Evolutionary conservation across 495 filamentous ascomycete species (phyloP), one percentile per base, ranked within the genome.

Genomic region (Hyaloscypha bicolor): DNA sequence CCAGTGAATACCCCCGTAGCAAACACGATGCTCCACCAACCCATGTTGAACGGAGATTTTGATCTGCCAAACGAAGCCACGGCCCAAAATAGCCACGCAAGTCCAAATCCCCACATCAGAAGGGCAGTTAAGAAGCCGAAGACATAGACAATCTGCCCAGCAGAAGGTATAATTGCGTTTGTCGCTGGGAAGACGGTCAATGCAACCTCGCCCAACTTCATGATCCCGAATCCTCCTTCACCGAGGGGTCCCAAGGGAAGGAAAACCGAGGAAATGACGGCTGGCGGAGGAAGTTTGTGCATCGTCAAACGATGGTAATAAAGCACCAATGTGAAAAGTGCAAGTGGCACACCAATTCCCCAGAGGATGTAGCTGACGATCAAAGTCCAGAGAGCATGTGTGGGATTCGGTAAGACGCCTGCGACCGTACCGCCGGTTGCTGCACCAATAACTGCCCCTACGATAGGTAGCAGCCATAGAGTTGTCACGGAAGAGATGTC

Each of bases 21-120:
- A 60, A 89, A 89, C 1, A 81, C 85, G 62, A 89, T 87, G 6
- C 82, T 81, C 87, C 87, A 90, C 86, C 87, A 89, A 4, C 87
- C 87, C 70, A 88, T 84, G 61, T 89, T 89, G 73, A 89, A 89
- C 0, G 87, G 85, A 29, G 63, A 73, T 35, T 66, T 66, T 45
- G 51, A 45, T 55, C 62, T 52, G 14, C 52, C 45, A 37, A 62
- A 56, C 37, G 72, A 78, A 19, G 77, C 70, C 59, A 82, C 62
- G 14, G 86, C 88, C 58, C 88, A 83, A 70, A 84, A 81, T 1
- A 89, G 76, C 87, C 88, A 90, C 0, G 86, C 80, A 3, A 89
- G 71, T 0, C 76, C 86, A 67, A 87, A 88, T 0, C 82, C 79
- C 88, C 87, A 90, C 53, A 90, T 66, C n/a, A 88, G 76, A 29